A percentile compares a stretch with the other conserved stretches of the same genome.
Conservation (phyloP, 2,329 filamentous ascomycete species). For the Epichloe uncinata region DNA sequence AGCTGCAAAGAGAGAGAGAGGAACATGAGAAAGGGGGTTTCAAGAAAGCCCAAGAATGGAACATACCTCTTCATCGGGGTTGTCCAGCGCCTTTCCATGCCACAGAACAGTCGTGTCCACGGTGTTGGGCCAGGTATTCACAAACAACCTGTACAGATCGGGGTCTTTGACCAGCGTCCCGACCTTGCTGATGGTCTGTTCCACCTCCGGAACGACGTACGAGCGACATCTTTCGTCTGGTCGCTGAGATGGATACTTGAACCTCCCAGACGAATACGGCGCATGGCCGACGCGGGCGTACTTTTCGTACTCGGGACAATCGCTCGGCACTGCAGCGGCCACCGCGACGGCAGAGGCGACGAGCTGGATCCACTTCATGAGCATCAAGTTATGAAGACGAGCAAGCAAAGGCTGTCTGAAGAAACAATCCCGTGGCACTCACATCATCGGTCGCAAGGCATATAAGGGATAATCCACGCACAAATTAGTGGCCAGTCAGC, state of each 20-base stretch:
- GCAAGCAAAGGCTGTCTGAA: not conserved
- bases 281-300: slow-evolving; percentile 34
- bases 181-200: slow-evolving; percentile 58
- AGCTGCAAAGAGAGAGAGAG: slow-evolving; percentile 28
- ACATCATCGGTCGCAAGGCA: no score
- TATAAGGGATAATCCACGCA: no score
- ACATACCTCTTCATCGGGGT: slow-evolving; percentile 43
- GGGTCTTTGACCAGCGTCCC: slow-evolving; percentile 59
- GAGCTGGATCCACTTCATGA: slow-evolving; percentile 1
- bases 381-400: not conserved
- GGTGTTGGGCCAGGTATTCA: slow-evolving; percentile 63
- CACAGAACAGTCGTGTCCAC: slow-evolving; percentile 60
- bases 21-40: not conserved
- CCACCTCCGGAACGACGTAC: slow-evolving; percentile 64
- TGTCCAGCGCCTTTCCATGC: slow-evolving; percentile 45
- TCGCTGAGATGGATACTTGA: slow-evolving; percentile 68
- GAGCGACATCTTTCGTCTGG: slow-evolving; percentile 66
- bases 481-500: no score
- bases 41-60: not conserved
- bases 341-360: slow-evolving; percentile 21
- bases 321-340: slow-evolving; percentile 11
- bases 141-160: slow-evolving; percentile 57
- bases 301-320: slow-evolving; percentile 22
- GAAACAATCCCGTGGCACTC: no score
- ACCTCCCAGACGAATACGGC: slow-evolving; percentile 64